Evolutionary conservation across 2,329 filamentous ascomycete genomes (phyloP).

Genomic region (Aureobasidium zeae): DNA sequence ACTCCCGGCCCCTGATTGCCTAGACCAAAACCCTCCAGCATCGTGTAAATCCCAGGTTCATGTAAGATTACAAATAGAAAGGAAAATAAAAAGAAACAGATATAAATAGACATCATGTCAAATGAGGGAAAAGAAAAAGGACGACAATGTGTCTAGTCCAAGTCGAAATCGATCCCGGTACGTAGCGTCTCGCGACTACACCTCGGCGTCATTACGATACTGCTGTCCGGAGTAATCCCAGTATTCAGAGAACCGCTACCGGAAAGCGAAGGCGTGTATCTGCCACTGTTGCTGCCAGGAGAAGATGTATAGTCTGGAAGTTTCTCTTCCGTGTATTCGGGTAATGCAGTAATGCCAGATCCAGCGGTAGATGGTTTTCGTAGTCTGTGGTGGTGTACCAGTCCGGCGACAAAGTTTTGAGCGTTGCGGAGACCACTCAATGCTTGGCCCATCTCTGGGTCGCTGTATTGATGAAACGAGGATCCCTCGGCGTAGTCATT

Average conservation of each 20-base stretch:
- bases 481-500: constrained; percentile 30
- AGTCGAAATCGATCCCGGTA: constrained; percentile 18
- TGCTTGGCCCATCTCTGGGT: constrained; percentile 36
- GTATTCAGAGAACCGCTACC: constrained; percentile 23
- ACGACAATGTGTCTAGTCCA: no score
- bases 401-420: constrained; percentile 40
- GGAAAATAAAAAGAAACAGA: background rate
- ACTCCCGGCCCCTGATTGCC: background rate
- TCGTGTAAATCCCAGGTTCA: no score
- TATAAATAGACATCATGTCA: no score
- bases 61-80: constrained; percentile 5
- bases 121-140: no score
- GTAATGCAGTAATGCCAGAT: constrained; percentile 27
- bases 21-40: no score
- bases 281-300: constrained; percentile 23
- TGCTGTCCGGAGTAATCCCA: constrained; percentile 32
- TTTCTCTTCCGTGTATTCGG: constrained; percentile 30
- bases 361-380: constrained; percentile 22
- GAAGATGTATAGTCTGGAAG: constrained; percentile 39
- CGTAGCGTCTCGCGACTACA: constrained; percentile 33
- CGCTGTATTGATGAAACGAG: constrained; percentile 34
- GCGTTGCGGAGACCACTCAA: constrained; percentile 44
- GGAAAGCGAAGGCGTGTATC: constrained; percentile 22
- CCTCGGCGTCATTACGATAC: constrained; percentile 34
- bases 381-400: constrained; percentile 23